Conservation (phyloP, 2,329 filamentous ascomycete genomes). For the Colletotrichum sidae region DNA sequence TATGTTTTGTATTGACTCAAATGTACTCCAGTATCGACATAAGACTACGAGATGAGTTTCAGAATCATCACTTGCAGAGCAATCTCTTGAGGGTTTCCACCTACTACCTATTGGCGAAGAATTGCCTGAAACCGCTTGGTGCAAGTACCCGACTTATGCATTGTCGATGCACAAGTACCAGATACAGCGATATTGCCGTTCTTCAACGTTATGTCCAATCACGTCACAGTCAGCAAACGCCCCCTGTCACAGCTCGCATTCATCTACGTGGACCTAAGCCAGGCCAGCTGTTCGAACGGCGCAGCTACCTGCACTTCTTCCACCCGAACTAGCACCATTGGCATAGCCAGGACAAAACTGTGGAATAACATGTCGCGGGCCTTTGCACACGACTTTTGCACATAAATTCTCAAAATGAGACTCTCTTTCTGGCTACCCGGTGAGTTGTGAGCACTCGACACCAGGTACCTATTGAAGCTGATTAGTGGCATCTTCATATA, state of each 20-base stretch:
- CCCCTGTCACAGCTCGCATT: conserved; percentile 20
- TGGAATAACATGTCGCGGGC: conserved; percentile 37
- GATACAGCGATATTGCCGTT: conserved; percentile 3
- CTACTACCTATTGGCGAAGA: neutral
- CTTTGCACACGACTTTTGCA: conserved; percentile 41
- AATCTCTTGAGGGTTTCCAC: too few species aligned
- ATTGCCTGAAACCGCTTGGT: neutral
- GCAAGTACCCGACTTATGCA: conserved; percentile 24
- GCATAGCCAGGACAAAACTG: neutral
- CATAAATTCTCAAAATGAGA: conserved; percentile 55
- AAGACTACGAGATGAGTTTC: neutral
- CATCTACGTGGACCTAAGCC: conserved; percentile 37
- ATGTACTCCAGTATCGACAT: too few species aligned
- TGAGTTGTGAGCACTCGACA: conserved; percentile 45
- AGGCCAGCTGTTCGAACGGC: conserved; percentile 37
- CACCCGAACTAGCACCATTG: conserved; percentile 1
- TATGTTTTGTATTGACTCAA: too few species aligned
- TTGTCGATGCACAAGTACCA: neutral
- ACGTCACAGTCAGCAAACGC: conserved; percentile 10
- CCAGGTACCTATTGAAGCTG: conserved; percentile 17
- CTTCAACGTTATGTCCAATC: conserved; percentile 20
- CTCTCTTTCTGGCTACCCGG: conserved; percentile 55
- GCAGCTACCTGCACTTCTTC: conserved; percentile 10
- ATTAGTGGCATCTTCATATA: conserved; percentile 40
- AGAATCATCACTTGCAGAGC: too few species aligned